Conservation (phyloP, 257 asterid genomes). For the Primulina huaijiensis region DNA sequence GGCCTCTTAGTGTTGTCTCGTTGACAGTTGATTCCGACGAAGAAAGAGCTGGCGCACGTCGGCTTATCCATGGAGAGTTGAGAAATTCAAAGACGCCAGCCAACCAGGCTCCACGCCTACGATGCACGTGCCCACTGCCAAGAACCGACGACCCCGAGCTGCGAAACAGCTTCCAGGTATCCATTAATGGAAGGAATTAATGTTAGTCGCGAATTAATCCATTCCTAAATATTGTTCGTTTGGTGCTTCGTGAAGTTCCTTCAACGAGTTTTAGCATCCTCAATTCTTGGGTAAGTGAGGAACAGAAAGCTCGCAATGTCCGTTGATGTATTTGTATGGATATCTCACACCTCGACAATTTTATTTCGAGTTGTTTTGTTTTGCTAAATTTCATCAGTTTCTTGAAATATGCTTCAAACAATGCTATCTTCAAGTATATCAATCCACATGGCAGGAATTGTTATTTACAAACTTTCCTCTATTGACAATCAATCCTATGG, state of each 20-base stretch:
- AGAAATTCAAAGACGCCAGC: slow-evolving; percentile 75
- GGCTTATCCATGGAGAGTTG: slow-evolving; percentile 85
- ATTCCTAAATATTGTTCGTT: background rate
- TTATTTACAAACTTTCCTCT: too few species aligned
- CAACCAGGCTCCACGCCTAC: slow-evolving; percentile 85
- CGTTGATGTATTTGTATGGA: slow-evolving; percentile 32
- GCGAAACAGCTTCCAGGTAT: too few species aligned
- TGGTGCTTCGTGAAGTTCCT: slow-evolving; percentile 58
- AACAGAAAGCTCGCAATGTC: slow-evolving; percentile 72
- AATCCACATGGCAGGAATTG: too few species aligned
- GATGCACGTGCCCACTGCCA: slow-evolving; percentile 81
- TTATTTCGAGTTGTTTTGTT: too few species aligned
- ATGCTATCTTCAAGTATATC: too few species aligned
- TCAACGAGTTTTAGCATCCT: slow-evolving; percentile 78
- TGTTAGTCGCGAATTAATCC: too few species aligned
- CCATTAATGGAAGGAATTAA: too few species aligned
- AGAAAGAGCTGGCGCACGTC: slow-evolving; percentile 78
- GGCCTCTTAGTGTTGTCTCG: too few species aligned
- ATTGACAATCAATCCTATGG: too few species aligned
- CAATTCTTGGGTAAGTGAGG: slow-evolving; percentile 91
- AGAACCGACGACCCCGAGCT: too few species aligned
- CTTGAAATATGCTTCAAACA: too few species aligned
- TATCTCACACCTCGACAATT: background rate
- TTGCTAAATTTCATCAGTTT: too few species aligned
- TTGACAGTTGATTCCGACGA: slow-evolving; percentile 21